A percentile compares a stretch with the other conserved stretches of the same genome.
These are phyloP conservation scores for Lepidium campestre DNA, from an alignment of 441 rosid genomes.

Conservation along the genomic window DNA sequence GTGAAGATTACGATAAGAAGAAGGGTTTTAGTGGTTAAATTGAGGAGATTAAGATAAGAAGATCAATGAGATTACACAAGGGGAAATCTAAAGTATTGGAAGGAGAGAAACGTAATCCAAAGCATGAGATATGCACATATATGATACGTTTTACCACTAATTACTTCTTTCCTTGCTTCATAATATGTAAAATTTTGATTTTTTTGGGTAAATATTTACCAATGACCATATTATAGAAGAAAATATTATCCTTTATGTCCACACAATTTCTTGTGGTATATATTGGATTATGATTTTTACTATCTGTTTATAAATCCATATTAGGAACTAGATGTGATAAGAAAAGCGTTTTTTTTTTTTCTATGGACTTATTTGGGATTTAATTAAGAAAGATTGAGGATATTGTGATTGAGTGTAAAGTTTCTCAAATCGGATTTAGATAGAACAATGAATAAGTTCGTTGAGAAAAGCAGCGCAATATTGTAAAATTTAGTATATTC, in stretches of 20 bases:
- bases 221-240: neutral
- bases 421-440: too few relatives aligned
- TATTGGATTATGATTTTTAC: neutral
- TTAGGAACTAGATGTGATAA: too few relatives aligned
- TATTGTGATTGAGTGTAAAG: too few relatives aligned
- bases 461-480: too few relatives aligned
- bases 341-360: too few relatives aligned
- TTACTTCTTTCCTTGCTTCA: neutral
- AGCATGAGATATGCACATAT: neutral
- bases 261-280: neutral
- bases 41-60: neutral
- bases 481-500: neutral
- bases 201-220: neutral
- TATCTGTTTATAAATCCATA: neutral
- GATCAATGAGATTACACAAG: neutral
- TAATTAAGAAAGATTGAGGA: too few relatives aligned
- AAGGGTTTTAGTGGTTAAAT: neutral
- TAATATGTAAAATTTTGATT: neutral
- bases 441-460: too few relatives aligned
- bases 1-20: too few relatives aligned
- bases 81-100: neutral
- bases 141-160: constrained; percentile 8
- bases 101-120: constrained; percentile 1
- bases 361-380: too few relatives aligned
- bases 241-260: neutral